Percentiles rank a stretch among this genome's conserved stretches.
These are phyloP conservation scores for Sporothrix phasma DNA, from an alignment of 2,329 filamentous ascomycete species.

Conservation along the genomic window DNA sequence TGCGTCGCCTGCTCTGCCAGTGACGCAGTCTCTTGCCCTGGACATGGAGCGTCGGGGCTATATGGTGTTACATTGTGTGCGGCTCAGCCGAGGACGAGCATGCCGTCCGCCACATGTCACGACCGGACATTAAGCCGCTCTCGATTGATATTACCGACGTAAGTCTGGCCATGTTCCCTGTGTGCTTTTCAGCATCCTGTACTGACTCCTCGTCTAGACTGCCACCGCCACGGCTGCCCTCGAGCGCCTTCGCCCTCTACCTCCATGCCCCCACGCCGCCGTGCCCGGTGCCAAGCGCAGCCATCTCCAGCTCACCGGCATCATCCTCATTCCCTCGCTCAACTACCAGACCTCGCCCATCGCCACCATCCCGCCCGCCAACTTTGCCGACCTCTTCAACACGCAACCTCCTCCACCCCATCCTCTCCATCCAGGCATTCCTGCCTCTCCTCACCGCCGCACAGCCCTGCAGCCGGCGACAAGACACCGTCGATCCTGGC, in stretches of 20 bases:
- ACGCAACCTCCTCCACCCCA: conserved; percentile 82
- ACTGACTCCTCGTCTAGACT: conserved; percentile 39
- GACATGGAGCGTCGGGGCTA: conserved; percentile 89
- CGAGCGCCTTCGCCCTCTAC: conserved; percentile 58
- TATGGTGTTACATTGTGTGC: conserved; percentile 84
- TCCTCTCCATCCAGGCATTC: conserved; percentile 81
- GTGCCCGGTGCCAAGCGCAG: conserved; percentile 68
- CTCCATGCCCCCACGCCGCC: conserved; percentile 67
- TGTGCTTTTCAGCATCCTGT: background rate
- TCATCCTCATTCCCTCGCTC: conserved; percentile 74
- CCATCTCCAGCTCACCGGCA: conserved; percentile 63
- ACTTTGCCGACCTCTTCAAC: conserved; percentile 84
- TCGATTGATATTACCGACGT: conserved; percentile 75
- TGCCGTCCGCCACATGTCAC: conserved; percentile 63
- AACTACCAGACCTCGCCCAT: conserved; percentile 76
- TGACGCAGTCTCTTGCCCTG: conserved; percentile 71
- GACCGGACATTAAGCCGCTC: conserved; percentile 72
- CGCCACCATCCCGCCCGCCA: conserved; percentile 71
- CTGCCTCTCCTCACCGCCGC: conserved; percentile 64
- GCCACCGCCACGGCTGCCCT: conserved; percentile 58
- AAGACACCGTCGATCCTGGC: conserved; percentile 22
- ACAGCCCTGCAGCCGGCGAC: conserved; percentile 33
- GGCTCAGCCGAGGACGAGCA: conserved; percentile 77
- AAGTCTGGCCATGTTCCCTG: conserved; percentile 26
- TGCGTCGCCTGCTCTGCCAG: conserved; percentile 73